Base-by-base conservation (phyloP, 2,329 filamentous ascomycete genomes). In the Aspergillus fijiensis region DNA sequence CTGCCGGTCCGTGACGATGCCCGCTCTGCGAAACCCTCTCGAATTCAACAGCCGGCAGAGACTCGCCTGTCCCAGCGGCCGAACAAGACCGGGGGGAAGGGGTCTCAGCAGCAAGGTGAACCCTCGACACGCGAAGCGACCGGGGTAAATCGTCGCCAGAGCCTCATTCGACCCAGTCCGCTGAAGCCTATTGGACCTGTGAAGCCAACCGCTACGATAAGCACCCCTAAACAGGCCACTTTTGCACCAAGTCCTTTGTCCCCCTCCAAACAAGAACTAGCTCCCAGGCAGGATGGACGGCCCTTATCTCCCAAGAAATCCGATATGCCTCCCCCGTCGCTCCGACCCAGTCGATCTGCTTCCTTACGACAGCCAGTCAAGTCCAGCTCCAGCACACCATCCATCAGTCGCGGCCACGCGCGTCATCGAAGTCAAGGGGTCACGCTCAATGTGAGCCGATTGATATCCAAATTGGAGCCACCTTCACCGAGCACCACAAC, bases 381-480 rank as follows among this genome's bases (percentile, higher is more conserved):
- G 10, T 59, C 69, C 5, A 69, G 63, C 39, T 48, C 67, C 6
- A 64, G 52, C 21, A 55, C 62, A 3, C 39, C 69, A 10, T 51
- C 65, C 1, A 55, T 57, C 12, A 50, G 53, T 14, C 68, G 63
- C 51, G 68, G 69, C 0, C 76, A 79, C 66, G 29, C 65, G 16
- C 70, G 76, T 27, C 72, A 77, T 59, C 71, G 69, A 16, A 78
- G 76, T 49, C 75, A 77, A 64, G 58, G 75, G 42, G 60, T 72
- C 0, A 57, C 62, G 5, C 52, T 65, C 14, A 66, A 61, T 14
- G 47, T 65, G 19, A 55, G 42, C 9, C 58, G 59, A 47, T 29
- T 51, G 29, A 52, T 65, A 19, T 69, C 59, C 51, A 67, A 66
- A 47, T 48, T 50, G 5, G 66, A 65, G 33, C 52, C 63, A 16